These are phyloP conservation scores for Eutrema japonicum DNA, from an alignment of 345 rosid species.

Conservation along the genomic window DNA sequence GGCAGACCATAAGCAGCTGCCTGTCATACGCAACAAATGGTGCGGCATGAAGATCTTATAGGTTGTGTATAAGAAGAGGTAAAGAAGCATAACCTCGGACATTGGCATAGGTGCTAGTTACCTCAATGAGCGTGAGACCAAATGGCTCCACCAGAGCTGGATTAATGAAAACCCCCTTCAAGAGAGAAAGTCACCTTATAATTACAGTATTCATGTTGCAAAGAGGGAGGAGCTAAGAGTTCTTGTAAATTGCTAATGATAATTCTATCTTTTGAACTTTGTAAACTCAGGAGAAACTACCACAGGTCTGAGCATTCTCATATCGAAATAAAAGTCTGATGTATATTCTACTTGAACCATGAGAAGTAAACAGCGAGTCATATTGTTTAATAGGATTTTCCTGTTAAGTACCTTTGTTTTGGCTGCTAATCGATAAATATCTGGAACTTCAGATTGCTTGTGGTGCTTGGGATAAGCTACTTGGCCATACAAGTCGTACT, in stretches of 20 bases:
- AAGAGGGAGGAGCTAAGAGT: conserved; percentile 4
- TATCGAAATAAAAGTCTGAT: background rate
- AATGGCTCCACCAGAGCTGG: conserved; percentile 98
- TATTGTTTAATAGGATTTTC: conserved; percentile 3
- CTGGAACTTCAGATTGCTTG: conserved; percentile 92
- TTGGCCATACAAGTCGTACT: conserved; percentile 91
- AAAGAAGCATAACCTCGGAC: conserved; percentile 46
- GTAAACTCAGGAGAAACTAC: conserved; percentile 15
- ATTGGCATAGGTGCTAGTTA: conserved; percentile 37
- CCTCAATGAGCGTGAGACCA: conserved; percentile 98
- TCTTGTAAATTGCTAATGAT: conserved; percentile 4
- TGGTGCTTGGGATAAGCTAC: conserved; percentile 99
- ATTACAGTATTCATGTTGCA: conserved; percentile 40
- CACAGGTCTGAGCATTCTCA: conserved; percentile 19
- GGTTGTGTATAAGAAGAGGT: conserved; percentile 31
- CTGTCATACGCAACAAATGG: conserved; percentile 47
- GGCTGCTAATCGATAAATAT: conserved; percentile 90
- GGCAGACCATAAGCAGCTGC: conserved; percentile 99
- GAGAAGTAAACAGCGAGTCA: conserved; percentile 7
- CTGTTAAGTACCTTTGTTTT: conserved; percentile 79
- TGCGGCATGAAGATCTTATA: conserved; percentile 28
- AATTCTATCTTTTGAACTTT: background rate
- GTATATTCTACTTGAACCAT: background rate
- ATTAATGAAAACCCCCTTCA: conserved; percentile 94
- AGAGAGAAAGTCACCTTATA: conserved; percentile 31